Evolutionary conservation across 202 grass and related monocot species (phyloP).

Genomic region (Digitaria exilis): DNA sequence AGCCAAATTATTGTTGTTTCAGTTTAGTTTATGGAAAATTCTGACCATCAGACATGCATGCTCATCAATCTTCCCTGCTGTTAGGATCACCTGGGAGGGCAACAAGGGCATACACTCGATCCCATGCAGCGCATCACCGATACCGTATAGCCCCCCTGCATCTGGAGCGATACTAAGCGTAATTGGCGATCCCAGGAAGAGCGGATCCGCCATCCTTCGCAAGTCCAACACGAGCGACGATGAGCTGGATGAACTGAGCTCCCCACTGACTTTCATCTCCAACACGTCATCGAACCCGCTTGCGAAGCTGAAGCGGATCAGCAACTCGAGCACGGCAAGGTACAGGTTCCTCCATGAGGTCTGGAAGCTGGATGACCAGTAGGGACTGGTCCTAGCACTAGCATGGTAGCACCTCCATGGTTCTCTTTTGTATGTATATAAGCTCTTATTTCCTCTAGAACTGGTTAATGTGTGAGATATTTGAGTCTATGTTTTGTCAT

Average conservation of each 20-base stretch:
- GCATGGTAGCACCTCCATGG: neutral
- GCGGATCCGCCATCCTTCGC: slow-evolving; percentile 64
- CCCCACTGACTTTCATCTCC: slow-evolving; percentile 70
- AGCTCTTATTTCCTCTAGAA: neutral
- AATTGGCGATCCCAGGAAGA: slow-evolving; percentile 71
- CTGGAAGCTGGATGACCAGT: slow-evolving; percentile 77
- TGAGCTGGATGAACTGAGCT: slow-evolving; percentile 84
- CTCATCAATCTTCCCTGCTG: slow-evolving; percentile 24
- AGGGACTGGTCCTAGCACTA: neutral
- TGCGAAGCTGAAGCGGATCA: slow-evolving; percentile 54
- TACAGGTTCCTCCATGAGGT: slow-evolving; percentile 89
- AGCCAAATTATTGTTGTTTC: neutral
- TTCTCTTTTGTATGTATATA: slow-evolving; percentile 5
- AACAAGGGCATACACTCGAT: slow-evolving; percentile 55
- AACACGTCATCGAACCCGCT: slow-evolving; percentile 43
- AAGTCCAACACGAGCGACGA: slow-evolving; percentile 92
- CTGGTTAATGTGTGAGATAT: neutral
- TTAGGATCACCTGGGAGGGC: slow-evolving; percentile 66
- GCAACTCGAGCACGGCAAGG: slow-evolving; percentile 47
- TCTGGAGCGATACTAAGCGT: slow-evolving; percentile 61
- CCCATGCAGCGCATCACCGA: slow-evolving; percentile 60
- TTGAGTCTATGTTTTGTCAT: slow-evolving; percentile 10
- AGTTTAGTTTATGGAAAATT: neutral
- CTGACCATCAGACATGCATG: slow-evolving; percentile 7
- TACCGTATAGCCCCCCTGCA: slow-evolving; percentile 60